Evolutionary conservation across 768 basidiomycete genomes (phyloP).

Genomic region (Tubosaeta brunneosetosa): DNA sequence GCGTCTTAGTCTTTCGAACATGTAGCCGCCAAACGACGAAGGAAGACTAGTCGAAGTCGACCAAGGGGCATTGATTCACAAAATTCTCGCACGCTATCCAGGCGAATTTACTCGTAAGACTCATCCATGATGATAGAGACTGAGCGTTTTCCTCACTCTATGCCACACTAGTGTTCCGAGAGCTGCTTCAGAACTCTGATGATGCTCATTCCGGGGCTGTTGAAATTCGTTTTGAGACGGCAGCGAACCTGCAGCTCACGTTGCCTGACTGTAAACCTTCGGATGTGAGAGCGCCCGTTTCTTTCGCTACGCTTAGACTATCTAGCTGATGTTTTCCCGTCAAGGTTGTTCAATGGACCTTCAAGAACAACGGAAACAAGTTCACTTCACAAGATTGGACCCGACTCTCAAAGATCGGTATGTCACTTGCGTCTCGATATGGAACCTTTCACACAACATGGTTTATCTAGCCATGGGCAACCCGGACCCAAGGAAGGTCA

Average conservation of each 20-base stretch:
- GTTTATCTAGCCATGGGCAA: slow-evolving; percentile 72
- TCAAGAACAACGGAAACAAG: slow-evolving; percentile 87
- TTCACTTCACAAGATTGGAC: slow-evolving; percentile 88
- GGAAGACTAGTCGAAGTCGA: slow-evolving; percentile 48
- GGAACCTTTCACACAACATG: not conserved
- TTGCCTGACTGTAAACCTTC: not conserved
- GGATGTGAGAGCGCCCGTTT: not conserved
- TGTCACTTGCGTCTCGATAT: slow-evolving; percentile 8
- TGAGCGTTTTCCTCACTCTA: not conserved
- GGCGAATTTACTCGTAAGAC: slow-evolving; percentile 76
- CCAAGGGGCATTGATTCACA: slow-evolving; percentile 88
- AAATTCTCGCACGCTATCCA: slow-evolving; percentile 90
- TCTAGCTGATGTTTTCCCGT: not conserved
- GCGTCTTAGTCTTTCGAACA: not conserved
- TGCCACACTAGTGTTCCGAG: slow-evolving; percentile 49
- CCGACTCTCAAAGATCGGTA: slow-evolving; percentile 84
- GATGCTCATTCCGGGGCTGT: slow-evolving; percentile 70
- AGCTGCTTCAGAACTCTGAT: slow-evolving; percentile 61
- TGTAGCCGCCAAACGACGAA: not conserved
- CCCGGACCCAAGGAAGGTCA: slow-evolving; percentile 91
- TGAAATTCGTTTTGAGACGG: slow-evolving; percentile 74
- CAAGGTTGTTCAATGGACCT: slow-evolving; percentile 74
- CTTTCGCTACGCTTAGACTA: not conserved
- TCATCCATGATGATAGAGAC: no score
- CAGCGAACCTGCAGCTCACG: slow-evolving; percentile 12